These are phyloP conservation scores for Mycena haematopus DNA, from an alignment of 768 basidiomycete species.

Conservation along the genomic window DNA sequence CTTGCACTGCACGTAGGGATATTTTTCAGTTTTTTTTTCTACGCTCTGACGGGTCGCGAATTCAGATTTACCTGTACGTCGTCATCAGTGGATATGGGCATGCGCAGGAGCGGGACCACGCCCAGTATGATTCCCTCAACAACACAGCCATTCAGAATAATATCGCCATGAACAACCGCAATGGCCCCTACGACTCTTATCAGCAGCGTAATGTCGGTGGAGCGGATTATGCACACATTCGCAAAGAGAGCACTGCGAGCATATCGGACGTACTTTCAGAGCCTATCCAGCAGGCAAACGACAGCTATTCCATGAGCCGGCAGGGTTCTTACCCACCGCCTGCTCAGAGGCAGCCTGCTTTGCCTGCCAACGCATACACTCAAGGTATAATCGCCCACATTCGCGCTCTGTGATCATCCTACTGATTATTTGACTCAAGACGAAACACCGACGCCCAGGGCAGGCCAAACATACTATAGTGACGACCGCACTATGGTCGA, in stretches of 20 bases:
- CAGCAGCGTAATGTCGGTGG: slow-evolving; percentile 31
- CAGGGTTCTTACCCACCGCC: slow-evolving; percentile 41
- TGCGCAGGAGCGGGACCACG: slow-evolving; percentile 80
- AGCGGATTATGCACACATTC: slow-evolving; percentile 53
- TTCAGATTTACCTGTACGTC: slow-evolving; percentile 45
- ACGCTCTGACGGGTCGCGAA: neutral
- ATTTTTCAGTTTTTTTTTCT: slow-evolving; percentile 6
- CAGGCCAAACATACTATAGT: slow-evolving; percentile 36
- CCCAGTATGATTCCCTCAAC: slow-evolving; percentile 77
- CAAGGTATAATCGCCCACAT: slow-evolving; percentile 33
- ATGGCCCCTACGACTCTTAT: slow-evolving; percentile 69
- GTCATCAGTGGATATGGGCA: slow-evolving; percentile 65
- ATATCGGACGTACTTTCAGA: slow-evolving; percentile 61
- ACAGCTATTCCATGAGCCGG: slow-evolving; percentile 42
- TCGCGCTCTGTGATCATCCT: neutral
- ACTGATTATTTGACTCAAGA: neutral
- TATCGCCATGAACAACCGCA: slow-evolving; percentile 68
- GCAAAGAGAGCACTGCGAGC: slow-evolving; percentile 60
- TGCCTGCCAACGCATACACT: slow-evolving; percentile 43
- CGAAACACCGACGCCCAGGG: slow-evolving; percentile 32
- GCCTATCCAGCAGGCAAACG: slow-evolving; percentile 54
- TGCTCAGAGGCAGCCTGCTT: slow-evolving; percentile 29
- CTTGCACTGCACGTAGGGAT: slow-evolving; percentile 73
- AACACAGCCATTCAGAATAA: slow-evolving; percentile 59
- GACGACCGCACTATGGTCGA: slow-evolving; percentile 38